Conservation (phyloP, 148 eudicot genomes). For the Camellia japonica region DNA sequence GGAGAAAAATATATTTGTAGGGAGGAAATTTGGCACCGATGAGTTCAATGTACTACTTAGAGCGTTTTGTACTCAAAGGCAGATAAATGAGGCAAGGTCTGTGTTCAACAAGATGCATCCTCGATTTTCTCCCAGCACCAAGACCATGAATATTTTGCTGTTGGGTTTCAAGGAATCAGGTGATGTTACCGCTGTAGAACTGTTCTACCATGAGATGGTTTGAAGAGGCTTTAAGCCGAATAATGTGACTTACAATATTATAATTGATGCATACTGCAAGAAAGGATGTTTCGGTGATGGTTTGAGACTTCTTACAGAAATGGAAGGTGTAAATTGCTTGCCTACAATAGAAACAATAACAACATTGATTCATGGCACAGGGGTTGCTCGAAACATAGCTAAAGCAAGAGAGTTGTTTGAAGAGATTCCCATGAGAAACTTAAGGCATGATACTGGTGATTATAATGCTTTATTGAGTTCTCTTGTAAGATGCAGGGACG, state of each 20-base stretch:
- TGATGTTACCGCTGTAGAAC: constrained; percentile 70
- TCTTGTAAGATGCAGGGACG: constrained; percentile 56
- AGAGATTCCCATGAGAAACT: constrained; percentile 46
- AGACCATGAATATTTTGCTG: constrained; percentile 88
- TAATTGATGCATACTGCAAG: constrained; percentile 87
- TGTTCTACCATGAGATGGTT: constrained; percentile 86
- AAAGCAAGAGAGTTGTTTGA: constrained; percentile 67
- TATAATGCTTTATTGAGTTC: constrained; percentile 75
- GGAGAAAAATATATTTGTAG: constrained; percentile 57
- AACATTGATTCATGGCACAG: constrained; percentile 89
- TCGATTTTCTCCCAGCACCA: constrained; percentile 57
- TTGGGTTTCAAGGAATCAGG: constrained; percentile 87
- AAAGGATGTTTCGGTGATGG: constrained; percentile 62
- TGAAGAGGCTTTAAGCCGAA: constrained; percentile 81
- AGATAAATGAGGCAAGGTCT: constrained; percentile 85
- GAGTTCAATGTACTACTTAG: constrained; percentile 80
- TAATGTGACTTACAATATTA: constrained; percentile 64
- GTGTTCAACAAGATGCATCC: constrained; percentile 60
- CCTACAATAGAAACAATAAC: constrained; percentile 73
- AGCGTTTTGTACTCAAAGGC: constrained; percentile 77
- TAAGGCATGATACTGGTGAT: constrained; percentile 64
- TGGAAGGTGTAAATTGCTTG: constrained; percentile 50
- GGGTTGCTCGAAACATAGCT: constrained; percentile 58
- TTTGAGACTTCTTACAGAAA: constrained; percentile 66
- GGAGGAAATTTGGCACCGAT: constrained; percentile 60